Percentiles rank a stretch among this genome's conserved stretches.
Evolutionary conservation across 257 asterid genomes (phyloP).

Genomic region (Lycium ferocissimum): DNA sequence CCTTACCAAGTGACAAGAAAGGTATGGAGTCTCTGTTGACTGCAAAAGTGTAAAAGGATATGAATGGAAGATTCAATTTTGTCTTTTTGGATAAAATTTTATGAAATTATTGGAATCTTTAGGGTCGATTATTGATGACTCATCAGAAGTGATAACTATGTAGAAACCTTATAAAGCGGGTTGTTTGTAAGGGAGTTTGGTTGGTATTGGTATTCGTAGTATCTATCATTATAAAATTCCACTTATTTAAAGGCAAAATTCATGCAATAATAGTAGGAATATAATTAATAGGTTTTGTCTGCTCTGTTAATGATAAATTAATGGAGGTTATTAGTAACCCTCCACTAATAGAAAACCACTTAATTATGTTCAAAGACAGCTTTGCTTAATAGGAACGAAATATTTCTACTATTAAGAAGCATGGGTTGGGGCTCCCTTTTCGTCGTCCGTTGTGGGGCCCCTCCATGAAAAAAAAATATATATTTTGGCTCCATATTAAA

Average conservation of each 20-base stretch:
- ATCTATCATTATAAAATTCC: neutral
- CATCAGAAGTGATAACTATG: neutral
- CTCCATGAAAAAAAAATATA: no score
- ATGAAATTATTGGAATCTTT: neutral
- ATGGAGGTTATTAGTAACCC: neutral
- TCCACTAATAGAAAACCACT: neutral
- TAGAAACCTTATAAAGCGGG: neutral
- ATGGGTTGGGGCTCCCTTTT: no score
- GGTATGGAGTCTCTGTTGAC: conserved; percentile 24
- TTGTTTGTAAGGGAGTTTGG: neutral
- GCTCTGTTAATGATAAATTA: neutral
- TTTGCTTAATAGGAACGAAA: neutral
- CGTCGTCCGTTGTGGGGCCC: no score
- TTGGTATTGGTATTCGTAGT: neutral
- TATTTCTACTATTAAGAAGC: no score
- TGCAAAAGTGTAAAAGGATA: neutral
- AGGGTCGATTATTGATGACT: neutral
- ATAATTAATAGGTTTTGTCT: neutral
- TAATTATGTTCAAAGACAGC: neutral
- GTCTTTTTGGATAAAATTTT: neutral
- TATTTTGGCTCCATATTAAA: no score
- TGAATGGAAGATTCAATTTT: neutral
- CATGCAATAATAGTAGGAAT: neutral
- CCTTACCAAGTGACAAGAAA: conserved; percentile 9
- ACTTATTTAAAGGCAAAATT: neutral